These are phyloP conservation scores for Pleurotus citrinopileatus DNA, from an alignment of 768 basidiomycete species.

Conservation along the genomic window DNA sequence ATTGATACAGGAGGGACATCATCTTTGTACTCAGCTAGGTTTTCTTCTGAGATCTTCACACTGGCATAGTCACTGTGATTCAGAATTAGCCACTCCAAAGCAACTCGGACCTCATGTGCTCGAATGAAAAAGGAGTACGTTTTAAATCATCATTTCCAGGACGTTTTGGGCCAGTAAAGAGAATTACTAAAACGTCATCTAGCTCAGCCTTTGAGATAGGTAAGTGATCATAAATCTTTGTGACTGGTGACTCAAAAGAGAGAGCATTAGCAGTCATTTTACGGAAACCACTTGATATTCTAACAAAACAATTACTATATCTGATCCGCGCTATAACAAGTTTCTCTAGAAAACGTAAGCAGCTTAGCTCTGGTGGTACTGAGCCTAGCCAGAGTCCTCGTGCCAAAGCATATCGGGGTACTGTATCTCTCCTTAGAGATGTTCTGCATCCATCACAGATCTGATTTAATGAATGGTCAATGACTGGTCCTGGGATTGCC, in stretches of 20 bases:
- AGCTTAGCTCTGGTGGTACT: constrained; percentile 21
- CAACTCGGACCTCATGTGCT: constrained; percentile 21
- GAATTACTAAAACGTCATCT: constrained; percentile 18
- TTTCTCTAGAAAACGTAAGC: constrained; percentile 24
- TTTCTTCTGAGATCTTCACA: constrained; percentile 19
- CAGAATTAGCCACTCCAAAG: constrained; percentile 24
- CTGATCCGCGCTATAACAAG: constrained; percentile 14
- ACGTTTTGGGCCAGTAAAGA: constrained; percentile 12
- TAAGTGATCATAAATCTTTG: constrained; percentile 17
- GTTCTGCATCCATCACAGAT: constrained; percentile 12
- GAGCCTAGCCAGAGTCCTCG: constrained; percentile 31
- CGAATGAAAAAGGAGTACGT: constrained; percentile 19
- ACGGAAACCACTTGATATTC: constrained; percentile 12
- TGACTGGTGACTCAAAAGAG: constrained; percentile 20
- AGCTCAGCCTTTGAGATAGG: constrained; percentile 19
- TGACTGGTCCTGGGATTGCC: constrained; percentile 14
- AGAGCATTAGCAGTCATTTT: constrained; percentile 25
- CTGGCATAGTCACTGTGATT: constrained; percentile 25
- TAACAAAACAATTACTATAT: constrained; percentile 20
- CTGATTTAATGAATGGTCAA: constrained; percentile 9
- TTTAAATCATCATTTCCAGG: constrained; percentile 16
- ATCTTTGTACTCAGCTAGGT: constrained; percentile 14
- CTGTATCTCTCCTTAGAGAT: neutral
- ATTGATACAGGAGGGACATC: constrained; percentile 13
- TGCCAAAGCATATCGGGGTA: constrained; percentile 18